Evolutionary conservation across 805 yeast genomes (phyloP), one percentile per base, ranked within the genome.

Genomic region (Torulaspora indica): DNA sequence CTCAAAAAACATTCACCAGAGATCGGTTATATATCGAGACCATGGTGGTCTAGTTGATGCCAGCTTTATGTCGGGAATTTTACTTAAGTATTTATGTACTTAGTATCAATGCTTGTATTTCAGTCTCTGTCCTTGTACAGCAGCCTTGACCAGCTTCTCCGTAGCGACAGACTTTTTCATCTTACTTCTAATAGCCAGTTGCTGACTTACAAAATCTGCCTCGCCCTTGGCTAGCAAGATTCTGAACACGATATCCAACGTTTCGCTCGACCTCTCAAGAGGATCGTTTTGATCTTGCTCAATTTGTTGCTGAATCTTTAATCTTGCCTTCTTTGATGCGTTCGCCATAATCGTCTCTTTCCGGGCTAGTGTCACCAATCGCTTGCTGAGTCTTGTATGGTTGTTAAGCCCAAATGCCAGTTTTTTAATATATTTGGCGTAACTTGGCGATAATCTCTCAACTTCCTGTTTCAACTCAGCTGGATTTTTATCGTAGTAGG

Each of bases 191-290:
- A 79, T 82, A 18, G 75, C 77, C 30, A 86, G 58, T 38, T 88
- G 70, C 48, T 71, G 68, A 8, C 75, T 70, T 3, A 86, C 87
- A 58, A 72, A 82, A 1, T 72, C 72, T 32, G 69, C 67, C 40
- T 82, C 82, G 17, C 79, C 85, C 46, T 81, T 77, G 30, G 89
- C 71, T 20, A 89, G 65, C 42, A 91, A 60, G 12, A 88, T 71
- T 39, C 97, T 73, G 48, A 91, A 64, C 5, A 90, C 71, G 9
- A 88, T 73, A 53, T 87, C 87, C 53, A 85, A 90, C 5, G 76
- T 74, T 4, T 61, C 64, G 12, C 65, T 60, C 18, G 63, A 57
- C 31, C 60, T 55, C 22, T 72, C 67, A 1, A 68, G 57, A 8
- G 73, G 76, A 34, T 73, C 73, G 13, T 71, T 65, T 33, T 68